phyloP scores from a whole-genome alignment of 2,329 filamentous ascomycete genomes.

The Hymenotorrendiella dingleyae region DNA sequence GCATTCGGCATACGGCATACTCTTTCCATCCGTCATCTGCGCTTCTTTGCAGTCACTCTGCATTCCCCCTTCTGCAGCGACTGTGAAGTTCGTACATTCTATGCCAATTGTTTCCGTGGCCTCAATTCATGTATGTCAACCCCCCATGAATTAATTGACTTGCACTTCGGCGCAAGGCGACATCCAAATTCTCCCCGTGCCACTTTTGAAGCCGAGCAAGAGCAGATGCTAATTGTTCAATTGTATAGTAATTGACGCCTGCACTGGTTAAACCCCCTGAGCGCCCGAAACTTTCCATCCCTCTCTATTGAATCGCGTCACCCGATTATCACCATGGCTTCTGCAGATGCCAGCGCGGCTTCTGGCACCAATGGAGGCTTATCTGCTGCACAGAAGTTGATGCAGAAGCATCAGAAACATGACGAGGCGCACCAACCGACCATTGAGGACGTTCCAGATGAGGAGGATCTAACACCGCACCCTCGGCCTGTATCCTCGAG shows the following conservation, averaged over 20 bases:
- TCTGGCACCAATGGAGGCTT: slow-evolving; percentile 18
- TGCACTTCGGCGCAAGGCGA: too few species aligned
- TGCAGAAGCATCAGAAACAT: slow-evolving; percentile 63
- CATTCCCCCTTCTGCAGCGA: slow-evolving; percentile 25
- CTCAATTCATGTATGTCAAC: slow-evolving; percentile 14
- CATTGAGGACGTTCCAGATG: slow-evolving; percentile 76
- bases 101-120: slow-evolving; percentile 24
- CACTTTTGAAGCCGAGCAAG: too few species aligned
- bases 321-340: slow-evolving; percentile 22
- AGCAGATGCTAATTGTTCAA: not conserved
- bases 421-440: slow-evolving; percentile 52
- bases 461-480: slow-evolving; percentile 64
- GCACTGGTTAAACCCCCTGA: not conserved
- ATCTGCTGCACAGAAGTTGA: slow-evolving; percentile 47
- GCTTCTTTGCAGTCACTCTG: slow-evolving; percentile 6
- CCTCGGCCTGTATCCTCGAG: slow-evolving; percentile 40
- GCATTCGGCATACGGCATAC: slow-evolving; percentile 14
- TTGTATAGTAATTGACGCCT: not conserved
- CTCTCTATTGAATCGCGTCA: slow-evolving; percentile 5
- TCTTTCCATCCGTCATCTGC: slow-evolving; percentile 6
- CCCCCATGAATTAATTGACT: too few species aligned
- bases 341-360: slow-evolving; percentile 13
- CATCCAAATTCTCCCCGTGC: too few species aligned
- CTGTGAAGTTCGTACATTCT: slow-evolving; percentile 16
- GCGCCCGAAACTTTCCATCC: not conserved